Percentiles rank a stretch among this genome's conserved stretches.
Evolutionary conservation across 2,329 filamentous ascomycete species (phyloP).

Genomic region (Trichophyton schoenleinii): DNA sequence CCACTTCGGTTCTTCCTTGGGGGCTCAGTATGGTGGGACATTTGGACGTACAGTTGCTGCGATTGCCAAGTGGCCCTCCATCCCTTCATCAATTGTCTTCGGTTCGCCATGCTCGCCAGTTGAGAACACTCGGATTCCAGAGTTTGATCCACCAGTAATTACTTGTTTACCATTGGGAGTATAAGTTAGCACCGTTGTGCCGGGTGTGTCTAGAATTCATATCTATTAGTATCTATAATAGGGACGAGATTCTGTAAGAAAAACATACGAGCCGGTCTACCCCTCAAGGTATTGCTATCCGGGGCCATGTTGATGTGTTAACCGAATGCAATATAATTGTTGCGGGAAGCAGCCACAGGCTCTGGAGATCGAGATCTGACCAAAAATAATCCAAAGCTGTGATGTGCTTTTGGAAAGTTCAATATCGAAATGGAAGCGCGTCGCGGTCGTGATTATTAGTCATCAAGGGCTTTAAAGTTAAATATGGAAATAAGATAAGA

Average conservation of each 20-base stretch:
- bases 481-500: neutral
- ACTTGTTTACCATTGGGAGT: conserved; percentile 77
- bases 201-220: conserved; percentile 54
- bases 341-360: no score
- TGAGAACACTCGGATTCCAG: conserved; percentile 82
- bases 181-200: conserved; percentile 76
- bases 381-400: neutral
- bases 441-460: conserved; percentile 2
- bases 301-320: neutral
- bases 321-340: no score
- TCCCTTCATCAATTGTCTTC: conserved; percentile 78
- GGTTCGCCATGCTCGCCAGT: conserved; percentile 89
- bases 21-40: neutral
- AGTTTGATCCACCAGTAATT: conserved; percentile 86
- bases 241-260: neutral
- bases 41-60: conserved; percentile 47
- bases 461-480: neutral
- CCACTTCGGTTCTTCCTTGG: neutral
- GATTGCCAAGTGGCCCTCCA: conserved; percentile 72
- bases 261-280: conserved; percentile 37
- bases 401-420: neutral
- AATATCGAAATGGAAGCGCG: neutral
- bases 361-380: neutral
- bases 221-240: neutral
- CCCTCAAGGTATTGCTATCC: conserved; percentile 25